phyloP scores from a whole-genome alignment of 2,329 filamentous ascomycete species.

The Trichoderma hamatum region DNA sequence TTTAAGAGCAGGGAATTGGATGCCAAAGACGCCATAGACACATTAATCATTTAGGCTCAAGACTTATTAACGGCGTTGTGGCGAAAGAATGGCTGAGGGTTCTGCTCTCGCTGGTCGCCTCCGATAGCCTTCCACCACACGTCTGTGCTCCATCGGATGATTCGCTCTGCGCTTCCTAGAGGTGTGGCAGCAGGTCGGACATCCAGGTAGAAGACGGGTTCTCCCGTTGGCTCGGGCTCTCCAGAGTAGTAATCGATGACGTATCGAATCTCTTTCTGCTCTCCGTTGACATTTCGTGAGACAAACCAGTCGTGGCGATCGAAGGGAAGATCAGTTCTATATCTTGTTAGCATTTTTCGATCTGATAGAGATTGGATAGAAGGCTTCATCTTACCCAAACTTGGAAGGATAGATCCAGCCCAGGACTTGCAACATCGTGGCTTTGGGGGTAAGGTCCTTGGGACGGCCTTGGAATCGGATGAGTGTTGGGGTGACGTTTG shows the following conservation, averaged over 20 bases:
- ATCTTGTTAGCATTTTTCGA: constrained; percentile 20
- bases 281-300: constrained; percentile 67
- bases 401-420: constrained; percentile 77
- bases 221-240: constrained; percentile 71
- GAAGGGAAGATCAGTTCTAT: constrained; percentile 80
- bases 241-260: constrained; percentile 97
- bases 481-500: constrained; percentile 68
- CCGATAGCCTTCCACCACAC: constrained; percentile 91
- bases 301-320: constrained; percentile 98
- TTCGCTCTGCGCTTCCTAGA: constrained; percentile 75
- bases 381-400: constrained; percentile 68
- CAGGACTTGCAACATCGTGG: constrained; percentile 78
- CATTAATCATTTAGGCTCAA: constrained; percentile 24
- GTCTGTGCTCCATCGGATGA: constrained; percentile 88
- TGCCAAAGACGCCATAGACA: constrained; percentile 17
- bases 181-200: constrained; percentile 88
- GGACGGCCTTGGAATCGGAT: constrained; percentile 88
- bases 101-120: constrained; percentile 60
- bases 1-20: constrained; percentile 22
- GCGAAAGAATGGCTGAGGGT: constrained; percentile 42
- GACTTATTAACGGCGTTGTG: constrained; percentile 32
- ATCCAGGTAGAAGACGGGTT: constrained; percentile 94
- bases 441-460: constrained; percentile 88
- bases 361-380: background rate
- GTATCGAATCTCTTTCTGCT: constrained; percentile 80